Conservation (phyloP, 169 alveolate species). For the Plasmodium fragile region DNA sequence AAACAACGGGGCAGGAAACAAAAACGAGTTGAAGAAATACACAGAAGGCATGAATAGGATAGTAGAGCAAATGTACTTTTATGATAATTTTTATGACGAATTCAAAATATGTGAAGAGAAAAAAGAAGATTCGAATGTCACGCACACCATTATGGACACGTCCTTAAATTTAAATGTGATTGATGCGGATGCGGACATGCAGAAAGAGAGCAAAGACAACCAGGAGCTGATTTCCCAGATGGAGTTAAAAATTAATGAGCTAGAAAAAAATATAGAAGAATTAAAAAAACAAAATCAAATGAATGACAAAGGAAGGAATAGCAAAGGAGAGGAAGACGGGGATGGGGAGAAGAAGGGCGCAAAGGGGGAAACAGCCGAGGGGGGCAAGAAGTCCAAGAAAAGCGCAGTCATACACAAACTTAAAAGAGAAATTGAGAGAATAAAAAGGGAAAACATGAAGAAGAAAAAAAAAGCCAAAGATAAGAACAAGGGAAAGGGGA, state of each 20-base stretch:
- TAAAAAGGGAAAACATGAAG: slow-evolving; percentile 18
- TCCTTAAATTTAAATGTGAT: slow-evolving; percentile 62
- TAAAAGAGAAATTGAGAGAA: slow-evolving; percentile 35
- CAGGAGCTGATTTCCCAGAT: slow-evolving; percentile 29
- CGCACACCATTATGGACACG: slow-evolving; percentile 39
- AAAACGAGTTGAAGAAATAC: slow-evolving; percentile 25
- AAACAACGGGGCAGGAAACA: neutral
- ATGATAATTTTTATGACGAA: slow-evolving; percentile 50
- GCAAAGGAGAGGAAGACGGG: neutral
- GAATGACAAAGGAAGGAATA: neutral
- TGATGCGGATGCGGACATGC: slow-evolving; percentile 19
- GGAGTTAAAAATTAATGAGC: slow-evolving; percentile 29
- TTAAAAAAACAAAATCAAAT: slow-evolving; percentile 12
- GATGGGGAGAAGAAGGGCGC: slow-evolving; percentile 9
- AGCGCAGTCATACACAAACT: slow-evolving; percentile 20
- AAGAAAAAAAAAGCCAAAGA: neutral
- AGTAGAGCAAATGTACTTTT: slow-evolving; percentile 74
- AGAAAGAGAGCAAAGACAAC: slow-evolving; percentile 1
- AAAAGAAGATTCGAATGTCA: neutral
- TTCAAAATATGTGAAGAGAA: slow-evolving; percentile 27
- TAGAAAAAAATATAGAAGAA: slow-evolving; percentile 53
- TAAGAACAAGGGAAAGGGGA: neutral
- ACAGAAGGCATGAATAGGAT: slow-evolving; percentile 65
- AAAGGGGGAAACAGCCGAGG: neutral
- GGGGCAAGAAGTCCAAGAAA: neutral